A percentile compares a stretch with the other conserved stretches of the same genome.
These are phyloP conservation scores for Talaromyces stipitatus DNA, from an alignment of 495 filamentous ascomycete genomes.

Conservation along the genomic window DNA sequence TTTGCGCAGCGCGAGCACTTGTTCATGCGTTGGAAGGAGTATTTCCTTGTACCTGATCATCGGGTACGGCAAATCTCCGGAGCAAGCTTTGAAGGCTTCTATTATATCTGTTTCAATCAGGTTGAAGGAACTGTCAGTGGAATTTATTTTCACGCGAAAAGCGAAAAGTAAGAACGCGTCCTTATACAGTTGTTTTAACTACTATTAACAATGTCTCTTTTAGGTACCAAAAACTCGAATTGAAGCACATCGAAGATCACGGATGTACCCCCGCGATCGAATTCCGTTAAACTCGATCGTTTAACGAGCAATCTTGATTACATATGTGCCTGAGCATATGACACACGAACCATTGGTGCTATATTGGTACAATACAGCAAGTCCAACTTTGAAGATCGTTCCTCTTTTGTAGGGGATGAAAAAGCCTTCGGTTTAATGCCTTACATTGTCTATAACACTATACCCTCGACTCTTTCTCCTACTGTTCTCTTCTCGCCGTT, in stretches of 20 bases:
- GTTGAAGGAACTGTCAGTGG: slow-evolving; percentile 74
- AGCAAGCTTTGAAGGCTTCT: slow-evolving; percentile 97
- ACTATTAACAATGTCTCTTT: slow-evolving; percentile 13
- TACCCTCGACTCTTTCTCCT: neutral
- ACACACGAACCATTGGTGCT: neutral
- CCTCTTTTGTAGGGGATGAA: neutral
- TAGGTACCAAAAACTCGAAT: slow-evolving; percentile 87
- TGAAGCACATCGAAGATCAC: slow-evolving; percentile 76
- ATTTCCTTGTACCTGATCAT: slow-evolving; percentile 95
- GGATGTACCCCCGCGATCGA: slow-evolving; percentile 87
- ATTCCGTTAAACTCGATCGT: slow-evolving; percentile 59
- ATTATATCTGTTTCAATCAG: slow-evolving; percentile 99
- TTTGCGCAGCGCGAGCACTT: slow-evolving; percentile 76
- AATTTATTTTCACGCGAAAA: slow-evolving; percentile 97
- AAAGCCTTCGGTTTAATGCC: neutral
- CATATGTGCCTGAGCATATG: neutral
- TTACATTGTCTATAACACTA: neutral
- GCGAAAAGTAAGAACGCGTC: slow-evolving; percentile 65
- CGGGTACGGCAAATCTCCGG: slow-evolving; percentile 81
- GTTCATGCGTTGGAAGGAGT: slow-evolving; percentile 99
- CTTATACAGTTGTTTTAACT: neutral
- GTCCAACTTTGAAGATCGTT: neutral
- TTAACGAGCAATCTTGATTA: neutral
- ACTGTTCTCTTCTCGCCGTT: neutral
- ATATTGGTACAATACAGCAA: neutral